Percentiles rank a stretch among this genome's conserved stretches.
These are phyloP conservation scores for Asterella californica DNA, from an alignment of 225 moss, liverwort and hornwort species.

Conservation along the genomic window DNA sequence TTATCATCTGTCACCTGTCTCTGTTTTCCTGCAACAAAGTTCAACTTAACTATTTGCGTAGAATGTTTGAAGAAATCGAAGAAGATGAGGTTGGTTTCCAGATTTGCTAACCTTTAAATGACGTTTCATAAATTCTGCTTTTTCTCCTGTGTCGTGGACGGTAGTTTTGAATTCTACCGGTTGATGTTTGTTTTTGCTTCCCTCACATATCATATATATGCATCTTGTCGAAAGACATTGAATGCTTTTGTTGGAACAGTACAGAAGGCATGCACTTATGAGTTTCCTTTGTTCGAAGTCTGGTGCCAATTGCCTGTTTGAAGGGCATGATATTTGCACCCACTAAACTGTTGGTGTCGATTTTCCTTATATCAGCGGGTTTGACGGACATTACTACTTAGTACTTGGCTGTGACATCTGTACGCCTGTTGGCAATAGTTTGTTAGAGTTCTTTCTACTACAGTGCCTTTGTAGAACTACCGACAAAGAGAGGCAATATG, in stretches of 20 bases:
- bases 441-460: too few species aligned
- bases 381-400: not conserved
- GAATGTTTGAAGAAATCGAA: not conserved
- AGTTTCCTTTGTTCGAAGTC: not conserved
- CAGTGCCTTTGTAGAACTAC: too few species aligned
- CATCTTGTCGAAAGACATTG: not conserved
- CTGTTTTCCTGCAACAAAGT: not conserved
- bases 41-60: not conserved
- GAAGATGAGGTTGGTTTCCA: slow-evolving; percentile 4
- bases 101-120: not conserved
- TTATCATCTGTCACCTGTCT: not conserved
- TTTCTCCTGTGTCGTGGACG: not conserved
- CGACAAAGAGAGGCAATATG: too few species aligned
- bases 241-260: not conserved
- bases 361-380: not conserved
- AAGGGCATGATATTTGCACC: not conserved
- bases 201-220: not conserved
- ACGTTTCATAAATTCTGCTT: not conserved
- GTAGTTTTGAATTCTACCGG: not conserved
- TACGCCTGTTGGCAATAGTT: too few species aligned
- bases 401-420: not conserved
- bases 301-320: not conserved
- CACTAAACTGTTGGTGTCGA: not conserved
- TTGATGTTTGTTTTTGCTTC: not conserved
- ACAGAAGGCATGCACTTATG: not conserved